Conservation (phyloP, 495 filamentous ascomycete species). For the Neurospora tetrasperma region DNA sequence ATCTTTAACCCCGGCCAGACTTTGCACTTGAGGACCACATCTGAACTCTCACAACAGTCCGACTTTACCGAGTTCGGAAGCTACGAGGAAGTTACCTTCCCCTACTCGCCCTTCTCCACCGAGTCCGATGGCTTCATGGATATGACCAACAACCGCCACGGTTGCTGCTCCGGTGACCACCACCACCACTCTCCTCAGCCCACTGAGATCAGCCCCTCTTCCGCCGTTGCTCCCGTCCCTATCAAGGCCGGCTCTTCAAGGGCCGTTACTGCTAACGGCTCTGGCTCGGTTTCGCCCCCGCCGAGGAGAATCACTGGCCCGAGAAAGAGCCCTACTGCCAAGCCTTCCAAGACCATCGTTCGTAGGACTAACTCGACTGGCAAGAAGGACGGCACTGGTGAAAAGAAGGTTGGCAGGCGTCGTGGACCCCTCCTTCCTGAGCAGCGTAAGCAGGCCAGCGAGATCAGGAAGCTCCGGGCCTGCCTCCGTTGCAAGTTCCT, state of each 20-base stretch:
- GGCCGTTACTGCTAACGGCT: conserved; percentile 45
- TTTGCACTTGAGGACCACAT: conserved; percentile 72
- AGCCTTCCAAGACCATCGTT: conserved; percentile 70
- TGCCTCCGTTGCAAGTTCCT: conserved; percentile 95
- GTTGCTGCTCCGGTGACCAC: conserved; percentile 39
- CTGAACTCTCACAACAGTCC: conserved; percentile 66
- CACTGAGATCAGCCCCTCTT: conserved; percentile 50
- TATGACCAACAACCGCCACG: conserved; percentile 30
- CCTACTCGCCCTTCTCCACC: conserved; percentile 59
- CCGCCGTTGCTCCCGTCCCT: conserved; percentile 56
- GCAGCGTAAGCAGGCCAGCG: conserved; percentile 85
- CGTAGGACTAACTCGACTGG: conserved; percentile 56
- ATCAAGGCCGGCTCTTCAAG: conserved; percentile 52
- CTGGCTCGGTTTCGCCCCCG: conserved; percentile 54
- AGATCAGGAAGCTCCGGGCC: conserved; percentile 84
- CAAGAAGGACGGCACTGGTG: conserved; percentile 59
- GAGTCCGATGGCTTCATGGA: conserved; percentile 52
- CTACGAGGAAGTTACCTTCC: conserved; percentile 68
- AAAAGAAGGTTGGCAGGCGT: conserved; percentile 83
- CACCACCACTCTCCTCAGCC: conserved; percentile 33
- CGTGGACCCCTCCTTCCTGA: conserved; percentile 84
- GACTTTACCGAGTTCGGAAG: conserved; percentile 60
- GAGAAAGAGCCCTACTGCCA: conserved; percentile 69
- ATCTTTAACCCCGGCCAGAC: conserved; percentile 84
- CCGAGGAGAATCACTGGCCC: conserved; percentile 50